A percentile compares a stretch with the other conserved stretches of the same genome.
Conservation (phyloP, 352 stramenopile species). For the Phytophthora brassicae region DNA sequence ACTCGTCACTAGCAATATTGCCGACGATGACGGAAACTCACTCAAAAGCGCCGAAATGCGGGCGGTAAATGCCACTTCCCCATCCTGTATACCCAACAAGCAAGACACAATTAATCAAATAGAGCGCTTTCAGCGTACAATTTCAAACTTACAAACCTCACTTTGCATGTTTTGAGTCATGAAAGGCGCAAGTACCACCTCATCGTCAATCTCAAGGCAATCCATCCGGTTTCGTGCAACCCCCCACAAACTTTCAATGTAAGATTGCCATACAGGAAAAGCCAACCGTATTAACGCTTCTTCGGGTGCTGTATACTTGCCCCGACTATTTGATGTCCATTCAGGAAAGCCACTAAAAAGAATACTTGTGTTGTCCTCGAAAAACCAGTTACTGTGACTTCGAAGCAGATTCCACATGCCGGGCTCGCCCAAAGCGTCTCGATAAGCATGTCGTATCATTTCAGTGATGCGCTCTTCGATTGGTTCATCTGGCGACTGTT, state of each 20-base stretch:
- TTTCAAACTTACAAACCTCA: constrained; percentile 15
- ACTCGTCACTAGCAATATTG: constrained; percentile 14
- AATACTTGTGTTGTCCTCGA: constrained; percentile 11
- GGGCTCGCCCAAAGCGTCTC: constrained; percentile 4
- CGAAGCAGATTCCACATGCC: constrained; percentile 14
- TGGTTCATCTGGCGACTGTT: not conserved
- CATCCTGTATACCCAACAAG: not conserved
- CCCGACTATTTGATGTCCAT: not conserved
- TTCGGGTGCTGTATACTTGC: not conserved
- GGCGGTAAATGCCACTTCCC: not conserved
- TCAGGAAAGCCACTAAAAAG: constrained; percentile 14
- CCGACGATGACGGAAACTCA: constrained; percentile 3
- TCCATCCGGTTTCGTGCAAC: not conserved
- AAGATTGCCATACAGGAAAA: constrained; percentile 17
- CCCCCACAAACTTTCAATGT: constrained; percentile 18
- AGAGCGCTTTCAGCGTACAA: not conserved
- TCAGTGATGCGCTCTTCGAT: constrained; percentile 11
- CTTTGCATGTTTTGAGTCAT: not conserved
- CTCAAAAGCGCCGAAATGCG: constrained; percentile 13
- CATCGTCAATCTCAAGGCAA: constrained; percentile 13
- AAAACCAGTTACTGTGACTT: constrained; percentile 25
- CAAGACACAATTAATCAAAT: not conserved
- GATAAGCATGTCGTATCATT: constrained; percentile 24
- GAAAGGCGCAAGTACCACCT: constrained; percentile 13
- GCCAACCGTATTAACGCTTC: constrained; percentile 6